Evolutionary conservation across 179 eudicot species (phyloP).

Genomic region (Nepenthes alata): DNA sequence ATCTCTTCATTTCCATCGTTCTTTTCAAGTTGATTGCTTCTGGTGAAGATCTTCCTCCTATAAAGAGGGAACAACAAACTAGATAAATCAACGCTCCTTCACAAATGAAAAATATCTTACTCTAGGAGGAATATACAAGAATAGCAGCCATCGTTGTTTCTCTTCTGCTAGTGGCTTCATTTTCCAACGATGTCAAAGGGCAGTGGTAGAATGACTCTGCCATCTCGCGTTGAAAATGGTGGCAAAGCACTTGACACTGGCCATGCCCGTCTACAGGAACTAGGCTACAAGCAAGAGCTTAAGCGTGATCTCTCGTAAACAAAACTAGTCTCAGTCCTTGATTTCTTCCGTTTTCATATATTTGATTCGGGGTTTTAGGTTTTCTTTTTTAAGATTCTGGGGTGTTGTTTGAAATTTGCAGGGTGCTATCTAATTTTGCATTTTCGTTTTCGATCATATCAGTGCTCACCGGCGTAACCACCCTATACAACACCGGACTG

Average conservation of each 20-base stretch:
- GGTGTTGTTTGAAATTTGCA: conserved; percentile 12
- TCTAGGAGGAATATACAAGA: no score
- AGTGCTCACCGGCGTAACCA: conserved; percentile 79
- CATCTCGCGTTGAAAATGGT: conserved; percentile 16
- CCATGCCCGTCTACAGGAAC: conserved; percentile 53
- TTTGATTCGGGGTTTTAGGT: background rate
- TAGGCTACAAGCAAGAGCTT: conserved; percentile 93
- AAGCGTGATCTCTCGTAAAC: conserved; percentile 94
- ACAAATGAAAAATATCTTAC: no score
- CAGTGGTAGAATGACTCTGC: conserved; percentile 9
- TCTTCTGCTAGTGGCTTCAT: background rate
- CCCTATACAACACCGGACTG: conserved; percentile 61
- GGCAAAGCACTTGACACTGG: conserved; percentile 32
- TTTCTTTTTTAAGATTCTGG: background rate
- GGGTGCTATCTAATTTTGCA: conserved; percentile 78
- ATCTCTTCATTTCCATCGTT: no score
- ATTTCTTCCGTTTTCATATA: background rate
- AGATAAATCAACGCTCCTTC: no score
- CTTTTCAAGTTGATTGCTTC: no score
- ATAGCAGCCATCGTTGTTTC: no score
- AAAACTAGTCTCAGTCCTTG: background rate
- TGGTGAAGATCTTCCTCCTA: no score
- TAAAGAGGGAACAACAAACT: no score
- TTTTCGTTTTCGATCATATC: conserved; percentile 87
- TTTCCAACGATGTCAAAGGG: background rate